Evolutionary conservation across 768 basidiomycete genomes (phyloP).

Genomic region (Dentipellis fragilis): DNA sequence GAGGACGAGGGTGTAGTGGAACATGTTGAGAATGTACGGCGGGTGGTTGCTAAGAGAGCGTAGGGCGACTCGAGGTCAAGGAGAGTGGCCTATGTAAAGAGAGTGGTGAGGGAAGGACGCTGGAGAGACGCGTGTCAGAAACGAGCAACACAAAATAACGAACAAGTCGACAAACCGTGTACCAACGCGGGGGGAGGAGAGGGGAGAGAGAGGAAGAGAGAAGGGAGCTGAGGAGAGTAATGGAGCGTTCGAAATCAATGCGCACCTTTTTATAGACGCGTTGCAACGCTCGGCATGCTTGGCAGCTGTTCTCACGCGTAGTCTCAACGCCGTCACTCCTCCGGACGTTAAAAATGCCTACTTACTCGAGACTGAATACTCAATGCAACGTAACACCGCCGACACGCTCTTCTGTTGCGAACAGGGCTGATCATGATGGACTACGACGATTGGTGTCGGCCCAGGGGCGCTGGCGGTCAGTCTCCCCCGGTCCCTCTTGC

Average conservation of each 20-base stretch:
- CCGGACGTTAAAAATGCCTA: no score
- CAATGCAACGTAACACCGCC: no score
- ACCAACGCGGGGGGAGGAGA: background rate
- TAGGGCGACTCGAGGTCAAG: conserved; percentile 10
- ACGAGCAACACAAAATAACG: background rate
- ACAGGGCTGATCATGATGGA: no score
- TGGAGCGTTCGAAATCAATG: background rate
- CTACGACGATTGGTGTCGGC: no score
- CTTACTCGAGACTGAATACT: no score
- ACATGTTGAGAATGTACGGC: conserved; percentile 16
- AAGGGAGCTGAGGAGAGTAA: background rate
- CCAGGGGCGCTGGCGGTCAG: no score
- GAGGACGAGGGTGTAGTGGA: conserved; percentile 27
- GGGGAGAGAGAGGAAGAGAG: background rate
- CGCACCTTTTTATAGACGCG: background rate
- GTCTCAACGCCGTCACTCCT: no score
- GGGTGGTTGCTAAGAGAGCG: conserved; percentile 16
- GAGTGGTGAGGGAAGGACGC: conserved; percentile 4
- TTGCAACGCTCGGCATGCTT: background rate
- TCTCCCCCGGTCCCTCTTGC: no score
- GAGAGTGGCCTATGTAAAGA: conserved; percentile 8
- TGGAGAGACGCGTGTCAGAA: background rate
- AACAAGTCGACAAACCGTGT: background rate
- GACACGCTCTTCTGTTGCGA: no score
- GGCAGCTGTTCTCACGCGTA: no score